Conservation (phyloP, 768 basidiomycete genomes). For the Suillus americanus region DNA sequence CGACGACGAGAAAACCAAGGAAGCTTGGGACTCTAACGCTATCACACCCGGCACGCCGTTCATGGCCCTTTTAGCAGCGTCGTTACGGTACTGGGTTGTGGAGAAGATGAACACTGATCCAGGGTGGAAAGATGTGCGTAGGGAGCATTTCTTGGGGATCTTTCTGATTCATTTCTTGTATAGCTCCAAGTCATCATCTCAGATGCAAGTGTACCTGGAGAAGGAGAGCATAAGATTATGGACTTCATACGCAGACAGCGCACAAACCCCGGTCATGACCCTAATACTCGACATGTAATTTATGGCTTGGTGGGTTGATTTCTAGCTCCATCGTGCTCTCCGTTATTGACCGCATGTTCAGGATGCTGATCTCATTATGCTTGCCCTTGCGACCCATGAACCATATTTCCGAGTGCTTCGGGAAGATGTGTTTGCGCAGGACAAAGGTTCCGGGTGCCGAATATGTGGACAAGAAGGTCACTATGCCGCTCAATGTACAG, state of each 20-base stretch:
- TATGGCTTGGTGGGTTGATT: slow-evolving; percentile 79
- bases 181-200: slow-evolving; percentile 96
- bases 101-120: slow-evolving; percentile 94
- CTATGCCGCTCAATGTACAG: slow-evolving; percentile 92
- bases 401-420: slow-evolving; percentile 96
- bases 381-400: slow-evolving; percentile 96
- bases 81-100: slow-evolving; percentile 94
- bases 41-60: slow-evolving; percentile 99
- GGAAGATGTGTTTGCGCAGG: slow-evolving; percentile 95
- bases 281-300: slow-evolving; percentile 95
- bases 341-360: slow-evolving; percentile 32
- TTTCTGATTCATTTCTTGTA: neutral
- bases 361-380: slow-evolving; percentile 99
- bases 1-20: slow-evolving; percentile 82
- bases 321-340: neutral
- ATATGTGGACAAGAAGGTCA: slow-evolving; percentile 95
- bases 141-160: neutral
- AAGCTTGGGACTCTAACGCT: slow-evolving; percentile 96
- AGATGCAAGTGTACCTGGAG: slow-evolving; percentile 95
- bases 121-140: slow-evolving; percentile 87
- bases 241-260: slow-evolving; percentile 94
- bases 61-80: slow-evolving; percentile 88
- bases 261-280: slow-evolving; percentile 83
- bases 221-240: slow-evolving; percentile 99
- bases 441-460: slow-evolving; percentile 77